Evolutionary conservation across 805 yeast species (phyloP).

Genomic region (Yamadazyma paraphyllophila): DNA sequence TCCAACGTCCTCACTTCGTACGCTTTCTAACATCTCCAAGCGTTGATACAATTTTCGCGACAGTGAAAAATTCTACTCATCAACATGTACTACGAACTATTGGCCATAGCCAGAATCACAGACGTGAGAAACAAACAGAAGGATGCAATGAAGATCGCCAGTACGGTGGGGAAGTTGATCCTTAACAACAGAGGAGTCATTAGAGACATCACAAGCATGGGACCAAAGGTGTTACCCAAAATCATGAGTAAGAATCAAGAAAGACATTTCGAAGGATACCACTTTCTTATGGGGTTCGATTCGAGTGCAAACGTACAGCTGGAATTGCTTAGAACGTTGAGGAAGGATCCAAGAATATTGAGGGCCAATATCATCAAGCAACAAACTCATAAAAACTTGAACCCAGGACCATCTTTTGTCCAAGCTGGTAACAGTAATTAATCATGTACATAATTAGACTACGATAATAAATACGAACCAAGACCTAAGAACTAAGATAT

Average conservation of each 20-base stretch:
- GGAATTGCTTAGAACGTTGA: conserved; percentile 75
- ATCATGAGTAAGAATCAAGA: conserved; percentile 84
- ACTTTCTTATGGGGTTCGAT: conserved; percentile 84
- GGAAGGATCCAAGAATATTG: conserved; percentile 87
- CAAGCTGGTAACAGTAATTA: conserved; percentile 28
- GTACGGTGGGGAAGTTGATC: conserved; percentile 77
- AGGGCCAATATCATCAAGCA: conserved; percentile 72
- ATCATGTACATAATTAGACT: background rate
- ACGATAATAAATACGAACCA: background rate
- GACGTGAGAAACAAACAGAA: conserved; percentile 47
- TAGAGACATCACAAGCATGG: conserved; percentile 76
- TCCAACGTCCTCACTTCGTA: too few relatives aligned
- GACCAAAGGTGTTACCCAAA: conserved; percentile 74
- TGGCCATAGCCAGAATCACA: conserved; percentile 82
- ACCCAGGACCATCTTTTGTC: conserved; percentile 57
- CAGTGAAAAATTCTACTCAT: conserved; percentile 6
- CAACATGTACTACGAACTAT: conserved; percentile 81
- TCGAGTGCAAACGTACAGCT: conserved; percentile 82
- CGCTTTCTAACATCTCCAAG: too few relatives aligned
- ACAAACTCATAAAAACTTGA: conserved; percentile 49
- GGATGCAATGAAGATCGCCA: conserved; percentile 43
- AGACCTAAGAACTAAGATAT: background rate
- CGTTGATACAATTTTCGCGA: too few relatives aligned
- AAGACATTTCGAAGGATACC: conserved; percentile 85
- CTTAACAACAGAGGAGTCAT: conserved; percentile 93